These are phyloP conservation scores for Didymellaceae sp. DNA, from an alignment of 2,329 filamentous ascomycete species.

Conservation along the genomic window DNA sequence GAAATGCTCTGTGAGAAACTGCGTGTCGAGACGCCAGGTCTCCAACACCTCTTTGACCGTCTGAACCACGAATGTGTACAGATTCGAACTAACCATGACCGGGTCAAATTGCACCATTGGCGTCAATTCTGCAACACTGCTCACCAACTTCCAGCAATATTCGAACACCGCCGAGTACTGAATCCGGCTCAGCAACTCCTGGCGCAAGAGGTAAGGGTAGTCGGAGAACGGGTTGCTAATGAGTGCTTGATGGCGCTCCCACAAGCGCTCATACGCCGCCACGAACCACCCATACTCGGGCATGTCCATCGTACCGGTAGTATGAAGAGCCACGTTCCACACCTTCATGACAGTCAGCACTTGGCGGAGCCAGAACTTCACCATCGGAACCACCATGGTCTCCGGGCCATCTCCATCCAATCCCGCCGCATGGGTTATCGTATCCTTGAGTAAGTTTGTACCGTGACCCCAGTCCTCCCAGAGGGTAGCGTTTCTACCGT, in stretches of 20 bases:
- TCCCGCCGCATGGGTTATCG: too few relatives aligned
- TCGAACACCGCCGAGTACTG: background rate
- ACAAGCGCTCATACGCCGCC: background rate
- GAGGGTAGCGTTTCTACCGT: too few relatives aligned
- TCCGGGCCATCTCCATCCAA: too few relatives aligned
- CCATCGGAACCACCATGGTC: background rate
- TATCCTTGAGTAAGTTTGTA: too few relatives aligned
- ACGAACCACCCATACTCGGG: slow-evolving; percentile 1
- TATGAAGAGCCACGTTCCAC: background rate
- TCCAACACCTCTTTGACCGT: too few relatives aligned
- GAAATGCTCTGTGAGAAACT: too few relatives aligned
- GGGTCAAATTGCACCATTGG: background rate
- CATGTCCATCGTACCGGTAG: too few relatives aligned
- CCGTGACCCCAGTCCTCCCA: too few relatives aligned
- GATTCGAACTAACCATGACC: background rate
- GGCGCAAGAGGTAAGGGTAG: background rate
- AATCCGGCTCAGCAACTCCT: background rate
- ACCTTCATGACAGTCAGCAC: background rate
- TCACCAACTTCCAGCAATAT: slow-evolving; percentile 1
- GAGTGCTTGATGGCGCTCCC: background rate
- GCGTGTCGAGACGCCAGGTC: too few relatives aligned
- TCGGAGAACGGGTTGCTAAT: slow-evolving; percentile 1
- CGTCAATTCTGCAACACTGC: background rate
- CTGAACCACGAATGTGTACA: too few relatives aligned
- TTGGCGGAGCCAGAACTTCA: slow-evolving; percentile 5